Base-by-base conservation (phyloP, 768 basidiomycete genomes). In the Suillus alpinus region DNA sequence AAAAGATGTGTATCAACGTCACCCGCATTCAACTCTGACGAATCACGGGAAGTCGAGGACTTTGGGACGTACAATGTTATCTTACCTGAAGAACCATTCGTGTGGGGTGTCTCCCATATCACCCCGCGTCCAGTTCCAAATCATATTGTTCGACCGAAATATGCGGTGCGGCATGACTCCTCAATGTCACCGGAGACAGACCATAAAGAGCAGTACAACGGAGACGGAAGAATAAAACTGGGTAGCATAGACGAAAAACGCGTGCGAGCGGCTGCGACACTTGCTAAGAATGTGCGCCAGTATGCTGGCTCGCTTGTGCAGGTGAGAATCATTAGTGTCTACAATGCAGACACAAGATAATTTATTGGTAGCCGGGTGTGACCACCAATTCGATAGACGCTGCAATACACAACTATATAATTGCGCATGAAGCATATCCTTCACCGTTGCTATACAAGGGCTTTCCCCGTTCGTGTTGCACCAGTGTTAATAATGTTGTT, bases 401-500 rank as follows among this genome's bases (percentile, higher is more conserved):
- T 13, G 78, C 80, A 1, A 76, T 95, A 41, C 94, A 95, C 60
- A 79, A 88, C 6, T 86, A 83, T 61, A 89, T 95, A 60, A 64
- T 91, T 41, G 73, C 78, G 0, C 79, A 81, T 65, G 80, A 80
- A 26, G 95, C 92, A 7, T 97, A 96, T 72, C 95, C 95, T 0
- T 95, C 94, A 9, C 92, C 95, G 0, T 75, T 96, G 53, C 80
- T 79, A 0, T 96, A 95, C 71, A 76, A 78, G 9, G 88, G 61
- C 2, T 81, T 81, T 62, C 79, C 81, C 3, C 80, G 78, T 66
- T 77, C 80, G 44, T 80, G 78, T 61, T 81, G 85, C 61, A 83
- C 78, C 29, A 94, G 94, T 63, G 79, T 95, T 58, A 97, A 97
- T 68, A 96, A 96, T 65, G 76, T 96, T 37, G 81, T 94, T 51